Percentiles rank a stretch among this genome's conserved stretches.
phyloP scores from a whole-genome alignment of 805 yeast species.

The Diddensiella transvaalensis region DNA sequence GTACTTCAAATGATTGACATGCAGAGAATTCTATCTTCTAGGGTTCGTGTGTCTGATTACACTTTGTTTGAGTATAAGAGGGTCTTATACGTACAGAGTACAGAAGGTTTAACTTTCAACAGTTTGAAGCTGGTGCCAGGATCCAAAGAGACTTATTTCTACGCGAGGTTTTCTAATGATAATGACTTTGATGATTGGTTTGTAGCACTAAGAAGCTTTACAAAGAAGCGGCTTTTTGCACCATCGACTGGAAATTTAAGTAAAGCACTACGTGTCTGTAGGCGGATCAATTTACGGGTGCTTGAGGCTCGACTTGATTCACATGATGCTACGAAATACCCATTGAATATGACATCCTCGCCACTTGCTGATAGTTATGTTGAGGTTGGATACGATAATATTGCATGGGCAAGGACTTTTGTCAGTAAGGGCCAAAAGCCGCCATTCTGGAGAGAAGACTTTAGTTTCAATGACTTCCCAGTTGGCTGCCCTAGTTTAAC shows the following conservation, averaged over 20 bases:
- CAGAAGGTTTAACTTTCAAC: constrained; percentile 9
- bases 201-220: constrained; percentile 26
- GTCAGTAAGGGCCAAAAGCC: constrained; percentile 44
- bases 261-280: constrained; percentile 19
- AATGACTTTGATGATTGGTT: constrained; percentile 34
- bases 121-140: neutral
- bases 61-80: constrained; percentile 19
- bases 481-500: constrained; percentile 42
- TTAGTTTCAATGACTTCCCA: constrained; percentile 52
- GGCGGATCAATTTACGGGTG: constrained; percentile 19
- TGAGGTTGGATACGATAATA: constrained; percentile 69
- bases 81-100: constrained; percentile 19
- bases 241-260: constrained; percentile 19
- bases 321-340: constrained; percentile 7
- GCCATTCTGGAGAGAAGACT: constrained; percentile 85
- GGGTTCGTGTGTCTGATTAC: constrained; percentile 18
- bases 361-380: constrained; percentile 45
- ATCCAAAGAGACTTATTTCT: neutral
- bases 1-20: constrained; percentile 19
- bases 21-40: constrained; percentile 18
- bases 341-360: neutral
- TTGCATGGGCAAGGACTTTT: constrained; percentile 77
- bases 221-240: constrained; percentile 27
- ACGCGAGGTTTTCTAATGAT: constrained; percentile 12
- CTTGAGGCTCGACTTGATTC: constrained; percentile 19